A percentile compares a stretch with the other conserved stretches of the same genome.
phyloP scores from a whole-genome alignment of 2,329 filamentous ascomycete species.

The Claviceps arundinis region DNA sequence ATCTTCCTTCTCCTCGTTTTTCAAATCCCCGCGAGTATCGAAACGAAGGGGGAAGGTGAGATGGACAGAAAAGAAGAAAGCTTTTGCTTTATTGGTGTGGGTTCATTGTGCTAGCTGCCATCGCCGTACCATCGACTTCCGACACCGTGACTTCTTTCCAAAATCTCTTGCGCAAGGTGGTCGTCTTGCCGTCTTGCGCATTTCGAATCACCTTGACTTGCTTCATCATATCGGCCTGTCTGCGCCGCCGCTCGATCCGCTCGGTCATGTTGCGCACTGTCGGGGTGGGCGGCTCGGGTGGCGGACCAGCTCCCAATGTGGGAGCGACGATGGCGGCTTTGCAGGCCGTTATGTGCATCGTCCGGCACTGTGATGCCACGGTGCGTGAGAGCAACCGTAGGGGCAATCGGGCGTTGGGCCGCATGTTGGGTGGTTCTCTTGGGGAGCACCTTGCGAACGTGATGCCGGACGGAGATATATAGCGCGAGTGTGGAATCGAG shows the following conservation, averaged over 20 bases:
- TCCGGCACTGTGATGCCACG: constrained; percentile 10
- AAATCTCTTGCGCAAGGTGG: constrained; percentile 56
- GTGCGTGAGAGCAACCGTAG: constrained; percentile 21
- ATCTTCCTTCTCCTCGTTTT: background rate
- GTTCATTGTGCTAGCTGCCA: no score
- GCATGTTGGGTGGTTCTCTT: constrained; percentile 21
- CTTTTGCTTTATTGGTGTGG: no score
- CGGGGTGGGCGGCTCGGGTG: constrained; percentile 40
- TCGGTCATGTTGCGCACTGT: constrained; percentile 25
- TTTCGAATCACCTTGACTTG: constrained; percentile 34
- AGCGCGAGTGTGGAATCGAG: background rate
- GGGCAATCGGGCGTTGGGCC: constrained; percentile 25
- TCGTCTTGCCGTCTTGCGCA: constrained; percentile 22
- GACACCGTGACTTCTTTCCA: constrained; percentile 74
- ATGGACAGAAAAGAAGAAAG: background rate
- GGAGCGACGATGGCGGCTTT: constrained; percentile 35
- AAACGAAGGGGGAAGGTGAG: background rate
- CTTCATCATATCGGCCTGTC: constrained; percentile 42
- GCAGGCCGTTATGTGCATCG: constrained; percentile 20
- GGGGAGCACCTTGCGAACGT: background rate
- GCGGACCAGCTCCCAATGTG: constrained; percentile 44
- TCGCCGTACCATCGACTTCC: constrained; percentile 46
- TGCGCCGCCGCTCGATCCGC: constrained; percentile 36
- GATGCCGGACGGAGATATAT: background rate
- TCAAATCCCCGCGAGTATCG: background rate